A percentile compares a stretch with the other conserved stretches of the same genome.
phyloP scores from a whole-genome alignment of 805 yeast species.

The Debaryomyces tyrocola region DNA sequence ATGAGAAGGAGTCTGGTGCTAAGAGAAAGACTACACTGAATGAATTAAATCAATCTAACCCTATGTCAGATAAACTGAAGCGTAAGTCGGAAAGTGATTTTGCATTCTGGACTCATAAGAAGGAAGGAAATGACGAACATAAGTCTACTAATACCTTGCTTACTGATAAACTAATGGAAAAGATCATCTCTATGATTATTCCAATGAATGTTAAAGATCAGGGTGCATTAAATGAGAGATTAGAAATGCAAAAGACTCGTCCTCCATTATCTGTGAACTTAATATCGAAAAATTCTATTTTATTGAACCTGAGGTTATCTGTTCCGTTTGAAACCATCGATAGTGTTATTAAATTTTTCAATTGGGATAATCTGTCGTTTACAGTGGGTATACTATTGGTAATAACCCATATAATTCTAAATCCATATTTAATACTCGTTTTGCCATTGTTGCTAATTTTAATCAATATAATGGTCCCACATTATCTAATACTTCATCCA shows the following conservation, averaged over 20 bases:
- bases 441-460: conserved; percentile 58
- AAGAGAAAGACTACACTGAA: background rate
- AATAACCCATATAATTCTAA: conserved; percentile 53
- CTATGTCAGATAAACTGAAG: background rate
- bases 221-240: conserved; percentile 49
- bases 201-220: conserved; percentile 54
- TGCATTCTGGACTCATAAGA: background rate
- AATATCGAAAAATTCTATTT: conserved; percentile 68
- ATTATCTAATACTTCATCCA: conserved; percentile 60
- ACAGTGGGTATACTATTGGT: conserved; percentile 59
- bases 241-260: conserved; percentile 59
- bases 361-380: conserved; percentile 63
- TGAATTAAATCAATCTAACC: background rate
- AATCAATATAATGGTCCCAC: conserved; percentile 64
- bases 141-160: conserved; percentile 21
- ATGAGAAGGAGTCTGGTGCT: background rate
- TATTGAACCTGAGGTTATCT: conserved; percentile 61
- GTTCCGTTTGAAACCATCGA: conserved; percentile 64
- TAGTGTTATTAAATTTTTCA: conserved; percentile 50
- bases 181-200: conserved; percentile 66
- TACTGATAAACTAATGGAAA: conserved; percentile 73
- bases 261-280: conserved; percentile 69
- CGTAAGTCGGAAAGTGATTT: background rate
- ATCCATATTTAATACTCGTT: conserved; percentile 55
- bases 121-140: conserved; percentile 11